Evolutionary conservation across 495 filamentous ascomycete species (phyloP).

Genomic region (Physcia stellaris): DNA sequence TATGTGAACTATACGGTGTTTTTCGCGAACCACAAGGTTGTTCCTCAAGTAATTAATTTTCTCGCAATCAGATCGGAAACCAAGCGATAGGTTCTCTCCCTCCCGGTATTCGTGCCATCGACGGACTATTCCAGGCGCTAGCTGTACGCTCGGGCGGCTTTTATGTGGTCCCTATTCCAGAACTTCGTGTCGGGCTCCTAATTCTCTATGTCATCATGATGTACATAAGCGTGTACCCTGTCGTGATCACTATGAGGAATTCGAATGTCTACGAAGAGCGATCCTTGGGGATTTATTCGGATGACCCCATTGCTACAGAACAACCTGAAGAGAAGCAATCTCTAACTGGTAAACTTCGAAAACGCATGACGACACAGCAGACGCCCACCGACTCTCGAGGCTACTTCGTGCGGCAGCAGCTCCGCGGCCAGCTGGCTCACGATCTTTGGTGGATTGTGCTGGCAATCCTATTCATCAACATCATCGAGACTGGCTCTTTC

Average conservation of each 20-base stretch:
- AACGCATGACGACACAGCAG: conserved; percentile 3
- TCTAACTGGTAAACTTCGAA: conserved; percentile 12
- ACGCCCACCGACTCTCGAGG: conserved; percentile 25
- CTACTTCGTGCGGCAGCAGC: conserved; percentile 47
- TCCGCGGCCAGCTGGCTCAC: conserved; percentile 70
- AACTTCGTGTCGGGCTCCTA: conserved; percentile 57
- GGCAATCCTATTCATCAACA: conserved; percentile 58
- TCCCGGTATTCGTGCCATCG: conserved; percentile 46
- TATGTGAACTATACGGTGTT: too few species aligned
- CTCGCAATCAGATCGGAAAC: conserved; percentile 49
- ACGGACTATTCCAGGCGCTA: conserved; percentile 73
- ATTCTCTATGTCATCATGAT: conserved; percentile 87
- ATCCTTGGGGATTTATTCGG: conserved; percentile 49
- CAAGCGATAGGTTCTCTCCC: conserved; percentile 42
- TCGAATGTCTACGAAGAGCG: conserved; percentile 73
- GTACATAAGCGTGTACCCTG: conserved; percentile 58
- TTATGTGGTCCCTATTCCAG: conserved; percentile 61
- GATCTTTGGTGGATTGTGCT: conserved; percentile 79
- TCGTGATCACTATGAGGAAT: conserved; percentile 44
- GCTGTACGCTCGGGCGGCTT: conserved; percentile 77
- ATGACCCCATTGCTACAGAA: conserved; percentile 20
- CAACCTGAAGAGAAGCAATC: conserved; percentile 3
- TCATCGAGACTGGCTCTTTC: conserved; percentile 57
- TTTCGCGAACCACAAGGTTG: too few species aligned
- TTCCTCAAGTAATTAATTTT: not conserved